These are phyloP conservation scores for Aspergillus pseudoviridinutans DNA, from an alignment of 2,329 filamentous ascomycete genomes.

Conservation along the genomic window DNA sequence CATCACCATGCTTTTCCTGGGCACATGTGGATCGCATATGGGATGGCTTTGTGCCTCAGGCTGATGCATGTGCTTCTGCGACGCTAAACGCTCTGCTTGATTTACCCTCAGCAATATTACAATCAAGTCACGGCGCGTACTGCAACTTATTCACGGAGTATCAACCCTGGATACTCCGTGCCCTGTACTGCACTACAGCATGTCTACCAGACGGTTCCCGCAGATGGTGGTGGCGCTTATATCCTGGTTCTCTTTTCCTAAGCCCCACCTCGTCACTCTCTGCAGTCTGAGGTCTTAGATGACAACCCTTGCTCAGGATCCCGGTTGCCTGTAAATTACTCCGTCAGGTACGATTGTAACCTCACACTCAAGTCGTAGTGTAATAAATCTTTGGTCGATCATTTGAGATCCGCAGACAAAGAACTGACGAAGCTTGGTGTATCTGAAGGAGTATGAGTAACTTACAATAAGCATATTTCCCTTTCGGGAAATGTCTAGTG, in stretches of 20 bases:
- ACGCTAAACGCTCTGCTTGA: neutral
- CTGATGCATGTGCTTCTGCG: neutral
- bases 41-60: neutral
- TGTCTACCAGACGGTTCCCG: neutral
- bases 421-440: neutral
- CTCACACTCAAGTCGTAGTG: neutral
- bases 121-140: neutral
- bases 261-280: neutral
- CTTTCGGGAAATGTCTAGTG: neutral
- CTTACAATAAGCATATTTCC: neutral
- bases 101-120: neutral
- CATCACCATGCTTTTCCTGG: slow-evolving; percentile 1
- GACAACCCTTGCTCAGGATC: neutral
- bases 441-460: too few species aligned
- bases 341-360: too few species aligned
- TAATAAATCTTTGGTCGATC: neutral
- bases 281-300: too few species aligned
- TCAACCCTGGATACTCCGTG: neutral
- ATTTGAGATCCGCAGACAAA: neutral
- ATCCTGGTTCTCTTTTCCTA: neutral
- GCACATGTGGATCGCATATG: neutral
- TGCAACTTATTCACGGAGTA: neutral
- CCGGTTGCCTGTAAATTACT: too few species aligned
- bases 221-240: slow-evolving; percentile 6
- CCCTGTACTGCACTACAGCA: neutral